These are phyloP conservation scores for Gossypium rotundifolium DNA, from an alignment of 345 rosid species.

Conservation along the genomic window DNA sequence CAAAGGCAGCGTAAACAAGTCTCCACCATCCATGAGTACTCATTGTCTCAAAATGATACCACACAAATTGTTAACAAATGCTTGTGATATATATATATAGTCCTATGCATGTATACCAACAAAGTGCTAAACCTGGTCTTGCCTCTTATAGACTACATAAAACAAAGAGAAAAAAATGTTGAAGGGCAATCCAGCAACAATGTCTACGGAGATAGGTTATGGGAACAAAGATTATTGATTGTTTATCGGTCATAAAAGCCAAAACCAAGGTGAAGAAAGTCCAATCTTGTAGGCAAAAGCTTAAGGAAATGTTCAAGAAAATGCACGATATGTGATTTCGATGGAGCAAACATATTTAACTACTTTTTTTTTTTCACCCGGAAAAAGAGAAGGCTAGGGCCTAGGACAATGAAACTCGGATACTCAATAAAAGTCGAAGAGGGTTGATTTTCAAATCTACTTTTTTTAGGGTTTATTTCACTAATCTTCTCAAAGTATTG, in stretches of 20 bases:
- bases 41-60: conserved; percentile 10
- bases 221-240: conserved; percentile 16
- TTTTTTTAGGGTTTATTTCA: no score
- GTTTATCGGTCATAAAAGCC: background rate
- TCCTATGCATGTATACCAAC: background rate
- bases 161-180: background rate
- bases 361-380: background rate
- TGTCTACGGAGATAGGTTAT: conserved; percentile 6
- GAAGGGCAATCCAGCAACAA: background rate
- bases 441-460: background rate
- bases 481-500: no score
- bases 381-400: background rate
- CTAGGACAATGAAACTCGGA: background rate
- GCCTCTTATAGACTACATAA: background rate
- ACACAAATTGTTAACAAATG: background rate
- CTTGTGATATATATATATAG: background rate
- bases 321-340: conserved; percentile 9
- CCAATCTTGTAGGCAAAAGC: conserved; percentile 1
- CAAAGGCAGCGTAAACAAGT: conserved; percentile 12
- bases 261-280: background rate
- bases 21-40: conserved; percentile 13
- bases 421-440: background rate
- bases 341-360: background rate
- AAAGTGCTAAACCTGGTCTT: background rate
- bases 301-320: conserved; percentile 3